These are phyloP conservation scores for Crithidia fasciculata DNA, from an alignment of 208 protist genomes.

Conservation along the genomic window DNA sequence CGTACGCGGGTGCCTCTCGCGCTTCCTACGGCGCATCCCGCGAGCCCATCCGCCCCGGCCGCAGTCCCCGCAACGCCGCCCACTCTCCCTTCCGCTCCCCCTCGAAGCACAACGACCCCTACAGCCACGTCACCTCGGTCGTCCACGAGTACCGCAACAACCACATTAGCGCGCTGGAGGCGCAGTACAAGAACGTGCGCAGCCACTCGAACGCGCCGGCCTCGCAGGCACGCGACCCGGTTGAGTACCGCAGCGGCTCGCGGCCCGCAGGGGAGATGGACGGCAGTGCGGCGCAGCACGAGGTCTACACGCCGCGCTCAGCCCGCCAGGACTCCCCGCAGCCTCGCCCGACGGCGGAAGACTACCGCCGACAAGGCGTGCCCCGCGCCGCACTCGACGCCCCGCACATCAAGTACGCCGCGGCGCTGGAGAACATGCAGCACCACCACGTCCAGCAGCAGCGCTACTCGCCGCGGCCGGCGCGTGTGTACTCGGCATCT, in stretches of 20 bases:
- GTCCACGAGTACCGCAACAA: slow-evolving; percentile 56
- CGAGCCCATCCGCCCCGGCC: slow-evolving; percentile 17
- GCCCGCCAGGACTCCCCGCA: slow-evolving; percentile 22
- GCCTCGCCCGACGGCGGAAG: slow-evolving; percentile 16
- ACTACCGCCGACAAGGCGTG: slow-evolving; percentile 19
- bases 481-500: slow-evolving; percentile 5
- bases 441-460: neutral
- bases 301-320: slow-evolving; percentile 7
- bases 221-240: slow-evolving; percentile 1
- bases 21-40: neutral
- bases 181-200: slow-evolving; percentile 39
- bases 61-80: neutral
- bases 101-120: slow-evolving; percentile 31
- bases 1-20: slow-evolving; percentile 1
- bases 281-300: neutral
- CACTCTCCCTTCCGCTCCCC: slow-evolving; percentile 1
- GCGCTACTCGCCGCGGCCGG: slow-evolving; percentile 11
- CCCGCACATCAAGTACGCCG: slow-evolving; percentile 38
- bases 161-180: slow-evolving; percentile 54
- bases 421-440: slow-evolving; percentile 20
- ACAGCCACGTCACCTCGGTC: slow-evolving; percentile 63
- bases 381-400: slow-evolving; percentile 31
- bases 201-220: slow-evolving; percentile 21
- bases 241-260: slow-evolving; percentile 1
- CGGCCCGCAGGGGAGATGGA: neutral